Base-by-base conservation (phyloP, 2,329 filamentous ascomycete genomes). In the Curvularia verruculosa region DNA sequence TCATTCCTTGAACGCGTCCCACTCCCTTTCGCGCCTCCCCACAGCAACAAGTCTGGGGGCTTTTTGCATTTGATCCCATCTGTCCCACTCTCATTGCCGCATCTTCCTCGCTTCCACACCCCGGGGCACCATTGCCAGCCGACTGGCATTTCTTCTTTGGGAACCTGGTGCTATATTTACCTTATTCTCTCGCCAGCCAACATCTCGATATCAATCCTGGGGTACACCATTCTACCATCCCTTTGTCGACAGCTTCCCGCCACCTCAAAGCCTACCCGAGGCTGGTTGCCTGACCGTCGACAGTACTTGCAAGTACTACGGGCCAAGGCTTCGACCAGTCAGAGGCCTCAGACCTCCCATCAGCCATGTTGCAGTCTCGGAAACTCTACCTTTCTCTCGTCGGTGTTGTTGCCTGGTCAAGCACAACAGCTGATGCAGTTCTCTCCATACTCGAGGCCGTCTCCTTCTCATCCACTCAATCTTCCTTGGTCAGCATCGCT, bases 381-480 rank as follows among this genome's bases (percentile, higher is more conserved):
- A 70, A 67, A 54, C 62, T 66, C 44, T 74, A 66, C 54, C 59
- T 73, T 52, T 74, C 69, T 40, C 61, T 75, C 46, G 54, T 77
- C 7, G 71, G 75, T 18, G 64, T 67, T 37, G 54, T 73, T 23
- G 69, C 76, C 28, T 70, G 71, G 59, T 69, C 73, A 39, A 67
- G 72, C 56, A 77, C 72, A 44, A 65, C 73, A 48, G 68, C 69
- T n/a, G 68, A 74, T 34, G 63, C 74, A n/a, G 61, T 75, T 28
- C 61, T 78, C 37, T 65, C 72, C 12, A 68, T 77, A n/a, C 57
- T 78, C 19, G 71, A 77, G 41, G 68, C 76, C 3, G 60, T 65
- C 8, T 71, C 74, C n/a, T 59, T 77, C 40, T 71, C 67, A 19
- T 52, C 51, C 28, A 57, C 69, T 31, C 54, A 67, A 6, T 52